Evolutionary conservation across 352 stramenopile species (phyloP).

Genomic region (Peronospora tabacina): DNA sequence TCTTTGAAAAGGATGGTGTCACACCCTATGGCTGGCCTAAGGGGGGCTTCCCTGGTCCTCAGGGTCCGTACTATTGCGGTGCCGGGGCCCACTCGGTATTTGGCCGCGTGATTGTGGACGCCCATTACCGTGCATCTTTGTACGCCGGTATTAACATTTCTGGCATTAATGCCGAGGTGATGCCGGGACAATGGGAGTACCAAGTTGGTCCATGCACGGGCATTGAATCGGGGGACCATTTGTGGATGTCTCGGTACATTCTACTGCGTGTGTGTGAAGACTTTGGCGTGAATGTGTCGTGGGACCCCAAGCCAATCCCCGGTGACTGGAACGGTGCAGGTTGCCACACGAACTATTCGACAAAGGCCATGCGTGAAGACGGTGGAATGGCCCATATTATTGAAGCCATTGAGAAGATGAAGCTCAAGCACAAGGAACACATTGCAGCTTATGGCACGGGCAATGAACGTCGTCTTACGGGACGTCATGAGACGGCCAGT

Average conservation of each 20-base stretch:
- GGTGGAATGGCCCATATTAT: constrained; percentile 92
- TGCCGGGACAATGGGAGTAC: constrained; percentile 97
- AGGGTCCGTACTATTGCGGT: constrained; percentile 91
- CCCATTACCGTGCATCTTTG: constrained; percentile 92
- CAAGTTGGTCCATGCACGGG: constrained; percentile 94
- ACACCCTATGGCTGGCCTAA: constrained; percentile 90
- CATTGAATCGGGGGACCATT: constrained; percentile 94
- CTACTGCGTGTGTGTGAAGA: constrained; percentile 95
- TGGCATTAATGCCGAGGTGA: constrained; percentile 96
- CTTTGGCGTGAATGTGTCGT: constrained; percentile 95
- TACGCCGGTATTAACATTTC: constrained; percentile 94
- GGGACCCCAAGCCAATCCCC: constrained; percentile 96
- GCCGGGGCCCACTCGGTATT: constrained; percentile 94
- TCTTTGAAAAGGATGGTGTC: constrained; percentile 85
- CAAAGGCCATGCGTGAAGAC: constrained; percentile 92
- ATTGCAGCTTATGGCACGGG: constrained; percentile 94
- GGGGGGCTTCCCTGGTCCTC: constrained; percentile 80
- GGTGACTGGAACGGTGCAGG: constrained; percentile 97
- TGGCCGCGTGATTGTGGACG: constrained; percentile 91
- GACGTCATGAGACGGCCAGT: constrained; percentile 92
- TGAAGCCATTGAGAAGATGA: constrained; percentile 96
- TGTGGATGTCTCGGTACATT: constrained; percentile 97
- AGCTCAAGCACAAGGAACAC: constrained; percentile 94
- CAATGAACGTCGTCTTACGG: constrained; percentile 95
- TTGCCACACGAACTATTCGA: constrained; percentile 96